Evolutionary conservation across 768 basidiomycete genomes (phyloP).

Genomic region (Lactarius tabidus): DNA sequence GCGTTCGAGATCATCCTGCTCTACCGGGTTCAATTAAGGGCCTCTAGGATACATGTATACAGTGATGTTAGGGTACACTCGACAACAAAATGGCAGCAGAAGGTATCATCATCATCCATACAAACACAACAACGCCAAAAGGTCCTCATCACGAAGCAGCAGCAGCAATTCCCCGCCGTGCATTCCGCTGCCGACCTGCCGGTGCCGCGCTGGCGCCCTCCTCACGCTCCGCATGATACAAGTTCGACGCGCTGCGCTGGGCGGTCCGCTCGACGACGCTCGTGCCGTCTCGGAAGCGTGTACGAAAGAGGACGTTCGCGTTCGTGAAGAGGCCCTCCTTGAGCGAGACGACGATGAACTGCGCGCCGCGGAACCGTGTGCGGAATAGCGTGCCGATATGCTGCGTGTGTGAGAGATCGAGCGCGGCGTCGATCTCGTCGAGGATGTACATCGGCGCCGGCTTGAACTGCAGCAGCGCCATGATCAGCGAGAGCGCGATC

Average conservation of each 20-base stretch:
- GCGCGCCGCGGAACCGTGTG: constrained; percentile 94
- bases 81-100: not conserved
- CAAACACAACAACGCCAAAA: not conserved
- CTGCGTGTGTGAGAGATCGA: constrained; percentile 94
- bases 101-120: not conserved
- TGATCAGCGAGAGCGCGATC: constrained; percentile 95
- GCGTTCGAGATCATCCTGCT: not conserved
- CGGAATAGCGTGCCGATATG: constrained; percentile 98
- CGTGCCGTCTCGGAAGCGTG: constrained; percentile 92
- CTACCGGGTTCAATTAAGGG: not conserved
- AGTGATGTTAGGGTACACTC: not conserved
- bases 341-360: constrained; percentile 96
- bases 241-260: constrained; percentile 52
- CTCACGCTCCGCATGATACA: constrained; percentile 32
- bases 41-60: not conserved
- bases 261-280: constrained; percentile 82
- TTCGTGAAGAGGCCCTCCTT: constrained; percentile 98
- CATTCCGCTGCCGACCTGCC: not conserved
- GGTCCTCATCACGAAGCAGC: not conserved
- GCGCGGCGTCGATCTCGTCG: constrained; percentile 97
- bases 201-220: not conserved
- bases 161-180: constrained; percentile 7
- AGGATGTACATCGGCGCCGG: constrained; percentile 99
- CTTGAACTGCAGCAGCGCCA: constrained; percentile 99
- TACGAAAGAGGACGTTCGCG: constrained; percentile 92